A percentile compares a stretch with the other conserved stretches of the same genome.
Evolutionary conservation across 345 rosid species (phyloP).

Genomic region (Pistacia integerrima): DNA sequence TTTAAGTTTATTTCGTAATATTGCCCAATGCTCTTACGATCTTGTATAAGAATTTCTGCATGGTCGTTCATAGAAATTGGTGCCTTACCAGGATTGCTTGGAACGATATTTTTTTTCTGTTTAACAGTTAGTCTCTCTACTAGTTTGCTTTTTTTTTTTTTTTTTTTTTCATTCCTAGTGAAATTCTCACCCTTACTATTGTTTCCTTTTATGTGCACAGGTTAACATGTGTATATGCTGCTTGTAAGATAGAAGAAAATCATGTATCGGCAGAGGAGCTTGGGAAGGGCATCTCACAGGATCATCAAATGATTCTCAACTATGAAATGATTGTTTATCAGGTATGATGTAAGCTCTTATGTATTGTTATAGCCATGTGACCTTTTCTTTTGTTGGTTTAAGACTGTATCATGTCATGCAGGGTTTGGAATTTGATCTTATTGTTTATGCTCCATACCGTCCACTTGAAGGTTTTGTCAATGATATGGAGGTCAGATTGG

Average conservation of each 20-base stretch:
- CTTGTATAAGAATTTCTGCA: neutral
- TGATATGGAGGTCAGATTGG: constrained; percentile 66
- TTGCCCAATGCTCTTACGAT: neutral
- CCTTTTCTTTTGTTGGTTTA: constrained; percentile 8
- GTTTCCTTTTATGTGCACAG: constrained; percentile 41
- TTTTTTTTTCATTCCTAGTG: constrained; percentile 2
- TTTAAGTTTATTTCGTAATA: constrained; percentile 8
- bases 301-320: constrained; percentile 96
- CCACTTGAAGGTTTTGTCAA: constrained; percentile 84
- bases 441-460: constrained; percentile 93
- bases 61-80: neutral
- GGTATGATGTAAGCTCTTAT: constrained; percentile 46
- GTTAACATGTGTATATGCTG: constrained; percentile 94
- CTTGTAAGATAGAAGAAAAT: constrained; percentile 98
- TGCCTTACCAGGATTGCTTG: neutral
- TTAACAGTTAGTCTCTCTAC: neutral
- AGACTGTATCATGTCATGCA: constrained; percentile 37
- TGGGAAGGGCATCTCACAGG: constrained; percentile 96
- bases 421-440: constrained; percentile 97
- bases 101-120: neutral
- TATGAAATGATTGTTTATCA: constrained; percentile 96
- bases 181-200: neutral
- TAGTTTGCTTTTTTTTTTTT: too few species aligned
- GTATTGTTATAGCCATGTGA: constrained; percentile 13
- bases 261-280: constrained; percentile 99